phyloP scores from a whole-genome alignment of 495 filamentous ascomycete species.

The Penicillium macrosclerotiorum region DNA sequence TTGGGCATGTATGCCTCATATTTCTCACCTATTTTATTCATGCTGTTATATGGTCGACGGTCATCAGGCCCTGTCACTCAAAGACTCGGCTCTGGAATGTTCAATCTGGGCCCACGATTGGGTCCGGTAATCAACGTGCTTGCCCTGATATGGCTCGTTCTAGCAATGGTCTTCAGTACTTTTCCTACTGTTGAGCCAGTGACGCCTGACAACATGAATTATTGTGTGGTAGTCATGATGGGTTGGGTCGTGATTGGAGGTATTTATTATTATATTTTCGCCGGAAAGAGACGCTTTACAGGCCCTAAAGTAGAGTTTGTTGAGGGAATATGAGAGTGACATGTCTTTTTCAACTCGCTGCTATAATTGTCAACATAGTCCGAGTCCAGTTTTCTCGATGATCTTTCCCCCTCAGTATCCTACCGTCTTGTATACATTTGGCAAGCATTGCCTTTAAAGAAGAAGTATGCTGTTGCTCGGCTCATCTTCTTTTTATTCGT shows the following conservation, averaged over 20 bases:
- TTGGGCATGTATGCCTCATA: slow-evolving; percentile 40
- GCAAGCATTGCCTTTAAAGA: background rate
- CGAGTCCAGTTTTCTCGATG: no score
- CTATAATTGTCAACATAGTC: slow-evolving; percentile 2
- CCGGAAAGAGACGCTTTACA: slow-evolving; percentile 16
- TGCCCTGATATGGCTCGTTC: slow-evolving; percentile 17
- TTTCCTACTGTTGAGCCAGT: slow-evolving; percentile 23
- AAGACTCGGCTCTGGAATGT: slow-evolving; percentile 10
- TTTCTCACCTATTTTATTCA: slow-evolving; percentile 24
- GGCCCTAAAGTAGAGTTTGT: slow-evolving; percentile 19
- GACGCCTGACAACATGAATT: slow-evolving; percentile 24
- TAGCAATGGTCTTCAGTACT: slow-evolving; percentile 25
- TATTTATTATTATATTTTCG: slow-evolving; percentile 19
- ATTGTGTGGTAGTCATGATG: slow-evolving; percentile 23
- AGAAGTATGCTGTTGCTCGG: no score
- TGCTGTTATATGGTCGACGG: slow-evolving; percentile 20
- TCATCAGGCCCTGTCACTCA: background rate
- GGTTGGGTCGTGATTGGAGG: slow-evolving; percentile 20
- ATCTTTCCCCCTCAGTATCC: background rate
- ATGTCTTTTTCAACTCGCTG: background rate
- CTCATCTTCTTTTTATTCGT: no score
- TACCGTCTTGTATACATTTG: no score
- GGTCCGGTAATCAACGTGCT: slow-evolving; percentile 15
- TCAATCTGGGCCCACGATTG: slow-evolving; percentile 16
- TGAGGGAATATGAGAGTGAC: slow-evolving; percentile 12